phyloP scores from a whole-genome alignment of 345 rosid genomes.

The Laguncularia racemosa region DNA sequence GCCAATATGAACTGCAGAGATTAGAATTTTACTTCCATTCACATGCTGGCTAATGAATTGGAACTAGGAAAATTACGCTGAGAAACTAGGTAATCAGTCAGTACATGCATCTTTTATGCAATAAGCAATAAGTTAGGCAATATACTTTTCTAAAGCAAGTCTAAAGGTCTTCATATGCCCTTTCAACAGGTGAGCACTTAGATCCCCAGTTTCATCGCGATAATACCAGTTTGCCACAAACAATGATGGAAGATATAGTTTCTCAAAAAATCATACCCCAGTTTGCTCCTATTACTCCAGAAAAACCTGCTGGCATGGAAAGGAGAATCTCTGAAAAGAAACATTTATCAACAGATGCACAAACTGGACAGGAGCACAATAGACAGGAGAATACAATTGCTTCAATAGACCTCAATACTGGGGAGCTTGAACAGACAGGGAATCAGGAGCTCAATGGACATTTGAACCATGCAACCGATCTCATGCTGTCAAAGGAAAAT shows the following conservation, averaged over 20 bases:
- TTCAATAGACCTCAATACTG: conserved; percentile 2
- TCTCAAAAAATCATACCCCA: conserved; percentile 5
- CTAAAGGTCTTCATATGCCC: background rate
- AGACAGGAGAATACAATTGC: conserved; percentile 1
- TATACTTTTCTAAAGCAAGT: background rate
- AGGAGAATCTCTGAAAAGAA: conserved; percentile 13
- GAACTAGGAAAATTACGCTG: too few species aligned
- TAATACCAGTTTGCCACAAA: conserved; percentile 26
- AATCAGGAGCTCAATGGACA: conserved; percentile 9
- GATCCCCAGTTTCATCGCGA: conserved; percentile 9
- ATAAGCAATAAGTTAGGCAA: too few species aligned
- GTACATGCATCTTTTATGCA: too few species aligned
- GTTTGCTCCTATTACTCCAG: conserved; percentile 58
- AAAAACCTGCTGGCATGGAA: conserved; percentile 21
- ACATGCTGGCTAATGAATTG: too few species aligned
- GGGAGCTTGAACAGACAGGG: background rate
- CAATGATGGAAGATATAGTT: conserved; percentile 7
- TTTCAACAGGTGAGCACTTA: conserved; percentile 19
- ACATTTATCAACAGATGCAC: conserved; percentile 9
- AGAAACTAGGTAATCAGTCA: too few species aligned
- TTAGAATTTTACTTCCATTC: too few species aligned
- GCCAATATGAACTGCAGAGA: too few species aligned
- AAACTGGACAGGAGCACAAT: conserved; percentile 12
- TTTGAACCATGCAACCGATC: too few species aligned
- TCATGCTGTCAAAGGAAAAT: conserved; percentile 13